phyloP scores from a whole-genome alignment of 176 grass and related monocot genomes.

The Tuctoria greenei region DNA sequence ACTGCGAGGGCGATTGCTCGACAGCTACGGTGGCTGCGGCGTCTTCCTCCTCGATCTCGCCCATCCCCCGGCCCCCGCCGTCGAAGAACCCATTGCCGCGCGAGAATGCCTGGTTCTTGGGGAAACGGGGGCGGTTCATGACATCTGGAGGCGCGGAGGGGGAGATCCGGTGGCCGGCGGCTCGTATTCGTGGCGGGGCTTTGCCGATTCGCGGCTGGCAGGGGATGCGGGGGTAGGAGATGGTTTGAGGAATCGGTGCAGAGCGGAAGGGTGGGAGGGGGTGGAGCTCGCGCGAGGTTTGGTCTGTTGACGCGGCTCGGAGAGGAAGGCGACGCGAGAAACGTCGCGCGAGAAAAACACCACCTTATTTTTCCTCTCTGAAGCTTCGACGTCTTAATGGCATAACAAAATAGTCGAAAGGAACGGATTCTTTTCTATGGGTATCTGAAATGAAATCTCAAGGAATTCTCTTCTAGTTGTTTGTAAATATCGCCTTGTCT shows the following conservation, averaged over 20 bases:
- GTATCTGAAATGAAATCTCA: too few species aligned
- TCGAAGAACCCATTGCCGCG: conserved; percentile 55
- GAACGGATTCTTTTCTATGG: too few species aligned
- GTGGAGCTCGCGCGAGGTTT: conserved; percentile 21
- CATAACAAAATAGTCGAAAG: background rate
- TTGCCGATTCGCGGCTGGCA: conserved; percentile 14
- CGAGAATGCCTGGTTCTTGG: conserved; percentile 40
- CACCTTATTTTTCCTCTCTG: background rate
- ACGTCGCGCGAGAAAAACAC: conserved; percentile 31
- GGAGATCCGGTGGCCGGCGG: conserved; percentile 31
- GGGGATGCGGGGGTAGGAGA: background rate
- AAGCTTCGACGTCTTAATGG: background rate
- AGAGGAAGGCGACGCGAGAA: background rate
- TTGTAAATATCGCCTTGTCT: too few species aligned
- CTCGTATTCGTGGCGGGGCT: conserved; percentile 20
- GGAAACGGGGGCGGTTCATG: conserved; percentile 59
- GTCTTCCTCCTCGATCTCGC: conserved; percentile 60
- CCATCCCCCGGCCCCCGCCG: conserved; percentile 20
- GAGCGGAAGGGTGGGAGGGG: background rate
- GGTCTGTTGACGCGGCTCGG: conserved; percentile 34
- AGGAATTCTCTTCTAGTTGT: too few species aligned
- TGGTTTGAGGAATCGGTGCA: conserved; percentile 10
- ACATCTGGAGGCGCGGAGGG: conserved; percentile 48
- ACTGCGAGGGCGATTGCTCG: conserved; percentile 37
- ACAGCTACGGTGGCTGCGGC: conserved; percentile 33